Evolutionary conservation across 192 early-diverging fungal species (phyloP).

Genomic region (Chytriomyces hyalinus): DNA sequence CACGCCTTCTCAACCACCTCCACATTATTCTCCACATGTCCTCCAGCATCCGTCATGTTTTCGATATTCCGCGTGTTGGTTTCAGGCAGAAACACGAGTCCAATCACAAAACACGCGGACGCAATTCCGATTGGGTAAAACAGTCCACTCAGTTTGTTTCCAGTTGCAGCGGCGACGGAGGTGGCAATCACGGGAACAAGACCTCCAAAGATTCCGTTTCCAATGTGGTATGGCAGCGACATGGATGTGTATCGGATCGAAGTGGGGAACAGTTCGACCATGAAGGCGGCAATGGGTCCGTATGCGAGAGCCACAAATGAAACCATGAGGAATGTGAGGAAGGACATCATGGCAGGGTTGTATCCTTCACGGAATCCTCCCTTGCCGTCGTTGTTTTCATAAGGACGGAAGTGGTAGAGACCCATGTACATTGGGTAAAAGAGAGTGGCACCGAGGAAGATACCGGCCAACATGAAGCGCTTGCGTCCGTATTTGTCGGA

Average conservation of each 20-base stretch:
- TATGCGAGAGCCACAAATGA: slow-evolving; percentile 23
- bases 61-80: not conserved
- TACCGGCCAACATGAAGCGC: slow-evolving; percentile 34
- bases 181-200: slow-evolving; percentile 31
- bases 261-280: slow-evolving; percentile 43
- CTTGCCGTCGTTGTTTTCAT: not conserved
- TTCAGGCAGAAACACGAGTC: slow-evolving; percentile 30
- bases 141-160: slow-evolving; percentile 33
- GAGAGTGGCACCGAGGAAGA: slow-evolving; percentile 5
- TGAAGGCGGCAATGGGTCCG: slow-evolving; percentile 40
- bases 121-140: slow-evolving; percentile 27
- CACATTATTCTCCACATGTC: no score
- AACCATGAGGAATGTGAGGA: slow-evolving; percentile 22
- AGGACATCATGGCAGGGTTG: slow-evolving; percentile 26
- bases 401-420: slow-evolving; percentile 4
- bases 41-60: no score
- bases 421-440: slow-evolving; percentile 38
- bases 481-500: slow-evolving; percentile 41
- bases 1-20: no score
- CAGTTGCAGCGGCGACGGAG: slow-evolving; percentile 12
- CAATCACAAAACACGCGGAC: slow-evolving; percentile 6
- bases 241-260: slow-evolving; percentile 33
- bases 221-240: slow-evolving; percentile 37
- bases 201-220: slow-evolving; percentile 42
- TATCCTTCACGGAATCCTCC: not conserved